Base-by-base conservation (phyloP, 495 filamentous ascomycete genomes). In the Pseudevernia furfuracea region DNA sequence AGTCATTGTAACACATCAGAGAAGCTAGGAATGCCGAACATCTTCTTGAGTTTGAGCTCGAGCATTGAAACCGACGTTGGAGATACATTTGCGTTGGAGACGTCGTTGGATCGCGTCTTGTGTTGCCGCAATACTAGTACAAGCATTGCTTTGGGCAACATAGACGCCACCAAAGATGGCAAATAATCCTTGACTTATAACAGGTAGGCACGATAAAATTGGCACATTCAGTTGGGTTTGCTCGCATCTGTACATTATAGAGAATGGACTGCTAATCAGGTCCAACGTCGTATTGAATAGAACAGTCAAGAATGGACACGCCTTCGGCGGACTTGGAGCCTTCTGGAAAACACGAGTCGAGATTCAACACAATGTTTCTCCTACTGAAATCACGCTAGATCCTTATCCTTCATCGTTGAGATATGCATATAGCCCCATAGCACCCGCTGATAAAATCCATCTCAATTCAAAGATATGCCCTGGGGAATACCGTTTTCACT, bases 401-500 rank as follows among this genome's bases (percentile, higher is more conserved):
- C 52, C 28, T 30, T 10, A 34, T 9, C 28, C 25, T 34, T 34
- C 30, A 3, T 34, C 52, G 30, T 55, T 34, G 28, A 55, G 30
- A 55, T n/a, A 2, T 11, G 28, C 52, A 55, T 17, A 34, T 11
- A 17, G 30, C 28, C 52, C 21, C 28, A n/a, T 34, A 21, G 30
- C 30, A 55, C 17, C 30, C 30, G 52, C 52, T 55, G 52, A 34
- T 44, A 48, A 53, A 38, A 48, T 21, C 41, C 34, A 25, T 17
- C 44, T 43, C 11, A n/a, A 28, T 34, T n/a, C 48, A 46, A 60
- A 41, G 30, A 63, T 44, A 56, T 44, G 52, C 49, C 39, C 36
- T 36, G 52, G 37, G 61, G 61, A 57, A 56, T 62, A 56, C 48
- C 30, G 43, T 36, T 23, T 53, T 32, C 34, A 21, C 36, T 44